Evolutionary conservation across 768 basidiomycete species (phyloP), one percentile per base, ranked within the genome.

Genomic region (Hirschioporus abietinus): DNA sequence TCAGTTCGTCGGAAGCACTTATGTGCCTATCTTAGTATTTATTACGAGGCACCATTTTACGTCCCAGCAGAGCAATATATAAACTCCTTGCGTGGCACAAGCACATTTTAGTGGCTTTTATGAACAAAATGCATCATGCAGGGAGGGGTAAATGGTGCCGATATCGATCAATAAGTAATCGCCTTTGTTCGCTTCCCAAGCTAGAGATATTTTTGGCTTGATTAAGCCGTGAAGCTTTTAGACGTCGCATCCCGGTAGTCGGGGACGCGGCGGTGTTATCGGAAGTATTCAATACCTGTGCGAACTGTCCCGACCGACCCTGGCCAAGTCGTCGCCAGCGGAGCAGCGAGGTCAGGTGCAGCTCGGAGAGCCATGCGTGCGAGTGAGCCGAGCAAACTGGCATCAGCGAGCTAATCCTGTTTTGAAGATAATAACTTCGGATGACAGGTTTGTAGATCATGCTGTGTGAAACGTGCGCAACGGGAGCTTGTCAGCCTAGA

Each of bases 221-320:
- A 52, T 52, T 52, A 52, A 52, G 42, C 42, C 42, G 42, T 52
- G 42, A 52, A 52, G 42, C 42, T 52, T 52, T 52, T 52, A 52
- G 42, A 52, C 42, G 42, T 52, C 42, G 42, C 20, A 30, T 30
- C 30, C 30, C 30, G 30, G 30, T 30, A 30, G 42, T 52, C 42
- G 42, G 42, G 42, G 12, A 52, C 42, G 20, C 42, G 42, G 42
- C 42, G 42, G 42, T 52, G 15, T 52, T 52, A 52, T 3, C 42
- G 42, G 42, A 52, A 52, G 42, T 52, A 52, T 52, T 52, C 42
- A 52, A 52, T 52, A 52, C n/a, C n/a, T 30, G 30, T 30, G 30
- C 30, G 30, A 30, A 2, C 30, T 3, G 20, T 52, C 42, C 42
- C 42, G 42, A 52, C 42, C 20, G 42, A 52, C 42, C 42, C 42